Evolutionary conservation across 176 grass and related monocot genomes (phyloP).

Genomic region (Secale cereale): DNA sequence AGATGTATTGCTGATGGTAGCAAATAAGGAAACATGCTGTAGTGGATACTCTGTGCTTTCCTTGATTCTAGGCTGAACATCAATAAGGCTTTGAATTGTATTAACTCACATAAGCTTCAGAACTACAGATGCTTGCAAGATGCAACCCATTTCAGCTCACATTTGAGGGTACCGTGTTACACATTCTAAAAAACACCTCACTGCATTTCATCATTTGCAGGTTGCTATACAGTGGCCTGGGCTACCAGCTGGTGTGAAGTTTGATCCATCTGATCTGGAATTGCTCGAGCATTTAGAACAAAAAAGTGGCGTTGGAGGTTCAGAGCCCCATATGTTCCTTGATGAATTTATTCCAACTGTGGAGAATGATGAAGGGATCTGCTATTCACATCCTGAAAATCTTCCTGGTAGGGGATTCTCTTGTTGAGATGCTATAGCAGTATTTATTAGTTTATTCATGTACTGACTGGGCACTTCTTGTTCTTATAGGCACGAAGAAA

Average conservation of each 20-base stretch:
- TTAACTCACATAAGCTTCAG: not conserved
- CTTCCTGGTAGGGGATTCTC: slow-evolving; percentile 55
- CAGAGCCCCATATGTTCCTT: slow-evolving; percentile 60
- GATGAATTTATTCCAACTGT: slow-evolving; percentile 91
- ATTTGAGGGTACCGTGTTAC: not conserved
- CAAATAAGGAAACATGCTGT: not conserved
- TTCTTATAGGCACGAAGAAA: slow-evolving; percentile 55
- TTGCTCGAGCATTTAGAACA: slow-evolving; percentile 75
- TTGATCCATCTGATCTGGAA: slow-evolving; percentile 84
- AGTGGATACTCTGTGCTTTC: not conserved
- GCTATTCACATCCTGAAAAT: slow-evolving; percentile 82
- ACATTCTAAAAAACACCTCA: not conserved
- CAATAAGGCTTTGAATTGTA: not conserved
- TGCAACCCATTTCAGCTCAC: not conserved
- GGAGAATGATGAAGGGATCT: slow-evolving; percentile 64
- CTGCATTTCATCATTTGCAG: slow-evolving; percentile 39
- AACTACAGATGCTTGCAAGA: not conserved
- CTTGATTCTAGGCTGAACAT: not conserved
- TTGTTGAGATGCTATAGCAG: not conserved
- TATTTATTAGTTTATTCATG: slow-evolving; percentile 18
- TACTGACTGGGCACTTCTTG: not conserved
- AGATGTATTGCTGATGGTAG: not conserved
- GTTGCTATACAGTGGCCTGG: slow-evolving; percentile 74
- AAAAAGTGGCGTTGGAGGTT: slow-evolving; percentile 57
- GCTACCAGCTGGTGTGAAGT: slow-evolving; percentile 82